A percentile compares a stretch with the other conserved stretches of the same genome.
These are phyloP conservation scores for Ambrosia artemisiifolia DNA, from an alignment of 129 eudicot species.

Conservation along the genomic window DNA sequence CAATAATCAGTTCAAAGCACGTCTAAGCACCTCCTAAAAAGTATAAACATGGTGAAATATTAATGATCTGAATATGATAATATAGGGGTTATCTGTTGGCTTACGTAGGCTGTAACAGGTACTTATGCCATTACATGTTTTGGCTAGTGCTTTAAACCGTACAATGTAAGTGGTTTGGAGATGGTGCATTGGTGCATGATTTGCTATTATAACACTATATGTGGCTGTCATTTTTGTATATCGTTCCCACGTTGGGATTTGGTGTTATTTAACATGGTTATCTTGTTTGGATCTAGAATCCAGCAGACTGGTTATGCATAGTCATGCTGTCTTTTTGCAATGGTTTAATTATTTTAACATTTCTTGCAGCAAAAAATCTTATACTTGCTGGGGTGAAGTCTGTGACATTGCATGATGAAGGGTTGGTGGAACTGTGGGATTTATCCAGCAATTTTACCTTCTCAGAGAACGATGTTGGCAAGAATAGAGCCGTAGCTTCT, in stretches of 20 bases:
- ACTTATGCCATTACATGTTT: neutral
- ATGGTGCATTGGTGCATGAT: neutral
- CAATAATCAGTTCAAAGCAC: neutral
- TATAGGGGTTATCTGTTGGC: neutral
- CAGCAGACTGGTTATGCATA: neutral
- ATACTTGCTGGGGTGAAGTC: slow-evolving; percentile 93
- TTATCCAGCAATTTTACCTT: slow-evolving; percentile 76
- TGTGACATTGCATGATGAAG: slow-evolving; percentile 94
- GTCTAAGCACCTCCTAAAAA: neutral
- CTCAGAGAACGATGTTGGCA: slow-evolving; percentile 81
- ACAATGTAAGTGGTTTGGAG: neutral
- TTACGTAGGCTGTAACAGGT: neutral
- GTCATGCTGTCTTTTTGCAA: neutral
- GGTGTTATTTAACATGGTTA: neutral
- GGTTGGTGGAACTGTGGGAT: slow-evolving; percentile 84
- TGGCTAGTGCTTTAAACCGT: neutral
- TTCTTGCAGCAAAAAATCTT: slow-evolving; percentile 78
- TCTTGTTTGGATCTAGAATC: neutral
- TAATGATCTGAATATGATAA: neutral
- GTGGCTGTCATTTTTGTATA: neutral
- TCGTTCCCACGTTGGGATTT: neutral
- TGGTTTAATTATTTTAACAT: neutral
- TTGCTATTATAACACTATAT: neutral
- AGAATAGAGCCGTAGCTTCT: slow-evolving; percentile 81
- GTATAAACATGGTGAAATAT: neutral